phyloP scores from a whole-genome alignment of 495 filamentous ascomycete species.

The Lepraria neglecta region DNA sequence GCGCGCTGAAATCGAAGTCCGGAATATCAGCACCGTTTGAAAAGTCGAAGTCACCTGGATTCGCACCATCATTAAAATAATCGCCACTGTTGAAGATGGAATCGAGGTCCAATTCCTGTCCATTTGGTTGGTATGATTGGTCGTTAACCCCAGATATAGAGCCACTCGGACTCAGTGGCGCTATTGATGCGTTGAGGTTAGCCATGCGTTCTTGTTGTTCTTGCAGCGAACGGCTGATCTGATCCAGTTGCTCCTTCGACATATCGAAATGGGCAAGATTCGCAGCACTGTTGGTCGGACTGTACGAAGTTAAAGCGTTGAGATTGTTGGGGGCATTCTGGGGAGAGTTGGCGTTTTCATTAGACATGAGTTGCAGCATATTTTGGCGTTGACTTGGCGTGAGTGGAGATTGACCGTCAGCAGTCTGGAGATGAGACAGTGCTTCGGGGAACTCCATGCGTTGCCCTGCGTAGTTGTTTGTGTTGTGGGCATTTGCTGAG shows the following conservation, averaged over 20 bases:
- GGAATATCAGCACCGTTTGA: slow-evolving; percentile 6
- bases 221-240: slow-evolving; percentile 63
- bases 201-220: slow-evolving; percentile 67
- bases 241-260: slow-evolving; percentile 67
- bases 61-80: slow-evolving; percentile 45
- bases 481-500: slow-evolving; percentile 56
- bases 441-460: slow-evolving; percentile 67
- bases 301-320: slow-evolving; percentile 56
- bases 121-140: slow-evolving; percentile 22
- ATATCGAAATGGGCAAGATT: slow-evolving; percentile 69
- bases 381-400: slow-evolving; percentile 70
- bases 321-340: slow-evolving; percentile 32
- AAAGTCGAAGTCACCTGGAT: slow-evolving; percentile 19
- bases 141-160: slow-evolving; percentile 53
- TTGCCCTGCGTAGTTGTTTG: slow-evolving; percentile 39
- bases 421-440: slow-evolving; percentile 61
- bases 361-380: slow-evolving; percentile 74
- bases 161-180: slow-evolving; percentile 72
- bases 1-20: slow-evolving; percentile 24
- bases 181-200: slow-evolving; percentile 60
- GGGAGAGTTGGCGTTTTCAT: slow-evolving; percentile 32
- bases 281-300: slow-evolving; percentile 53
- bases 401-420: slow-evolving; percentile 58
- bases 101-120: slow-evolving; percentile 54
- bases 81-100: slow-evolving; percentile 60